Base-by-base conservation (phyloP, 2,329 filamentous ascomycete species). In the Huntiella moniliformis region DNA sequence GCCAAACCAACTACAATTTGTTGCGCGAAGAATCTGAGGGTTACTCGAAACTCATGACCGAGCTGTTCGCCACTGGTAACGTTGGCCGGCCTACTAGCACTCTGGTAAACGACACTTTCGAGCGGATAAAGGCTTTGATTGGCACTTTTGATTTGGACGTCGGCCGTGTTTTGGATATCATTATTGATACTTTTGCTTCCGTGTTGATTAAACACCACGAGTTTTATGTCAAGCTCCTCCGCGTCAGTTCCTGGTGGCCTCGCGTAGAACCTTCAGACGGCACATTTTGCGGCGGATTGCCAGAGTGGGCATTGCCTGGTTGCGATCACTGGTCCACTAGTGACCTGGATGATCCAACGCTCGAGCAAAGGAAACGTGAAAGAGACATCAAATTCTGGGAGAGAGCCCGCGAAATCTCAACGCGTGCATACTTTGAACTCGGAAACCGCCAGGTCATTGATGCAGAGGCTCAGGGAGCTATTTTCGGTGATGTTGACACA, bases 61-160 rank as follows among this genome's bases (percentile, higher is more conserved):
- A 98, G 60, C 77, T 96, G 31, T 98, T 95, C 61, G 88, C 85
- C 5, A 92, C 82, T 1, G 84, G 82, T 55, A 79, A 78, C 54
- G 76, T 73, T 51, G 76, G 80, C 46, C 76, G 77, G 16, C 79
- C 80, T n/a, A 77, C 77, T 2, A 74, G 74, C 45, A 80, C 85
- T 51, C 72, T 82, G 33, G 84, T 88, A 2, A 77, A 82, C 54
- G 79, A 86, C 55, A 86, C 86, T 0, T 95, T 94, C 55, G 83
- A 95, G 58, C 78, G 79, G 52, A 80, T 98, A 51, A 95, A 94
- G 61, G 88, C 83, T 12, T 73, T 98, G 55, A 93, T 98, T 53
- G 91, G 91, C 47, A 91, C 91, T 5, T 98, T 98, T 57, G 88
- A 98, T 60, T 71, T 98, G 51, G 91, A 98, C 58, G 91, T 95